Conservation (phyloP, 2,329 filamentous ascomycete species). For the Cryphonectria parasitica region DNA sequence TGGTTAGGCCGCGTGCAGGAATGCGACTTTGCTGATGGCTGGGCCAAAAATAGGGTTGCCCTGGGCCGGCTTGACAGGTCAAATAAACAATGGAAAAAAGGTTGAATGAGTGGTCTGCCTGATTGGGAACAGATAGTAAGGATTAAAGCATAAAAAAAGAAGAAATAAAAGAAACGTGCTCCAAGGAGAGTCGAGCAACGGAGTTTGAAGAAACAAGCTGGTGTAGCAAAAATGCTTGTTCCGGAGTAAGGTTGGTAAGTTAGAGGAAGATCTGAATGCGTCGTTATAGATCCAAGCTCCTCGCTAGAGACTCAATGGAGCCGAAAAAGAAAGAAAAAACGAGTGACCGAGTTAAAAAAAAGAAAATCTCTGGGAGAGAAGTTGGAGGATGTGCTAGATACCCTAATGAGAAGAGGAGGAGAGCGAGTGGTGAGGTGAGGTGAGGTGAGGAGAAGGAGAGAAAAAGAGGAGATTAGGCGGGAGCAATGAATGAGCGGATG, state of each 20-base stretch:
- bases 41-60: neutral
- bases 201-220: neutral
- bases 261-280: neutral
- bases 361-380: neutral
- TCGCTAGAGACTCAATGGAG: neutral
- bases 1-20: slow-evolving; percentile 13
- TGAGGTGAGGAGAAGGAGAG: slow-evolving; percentile 2
- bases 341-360: neutral
- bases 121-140: neutral
- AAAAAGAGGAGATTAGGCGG: neutral
- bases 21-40: slow-evolving; percentile 1
- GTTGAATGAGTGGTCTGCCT: neutral
- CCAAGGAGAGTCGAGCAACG: neutral
- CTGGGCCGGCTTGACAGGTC: neutral
- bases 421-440: slow-evolving; percentile 9
- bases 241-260: neutral
- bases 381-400: neutral
- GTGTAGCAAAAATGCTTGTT: neutral
- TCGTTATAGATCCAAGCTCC: neutral
- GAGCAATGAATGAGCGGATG: neutral
- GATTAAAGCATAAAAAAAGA: neutral
- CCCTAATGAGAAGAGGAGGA: neutral
- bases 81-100: neutral
- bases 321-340: neutral
- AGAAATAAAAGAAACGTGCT: neutral